phyloP scores from a whole-genome alignment of 495 filamentous ascomycete species.

The Filosporella fistucella region DNA sequence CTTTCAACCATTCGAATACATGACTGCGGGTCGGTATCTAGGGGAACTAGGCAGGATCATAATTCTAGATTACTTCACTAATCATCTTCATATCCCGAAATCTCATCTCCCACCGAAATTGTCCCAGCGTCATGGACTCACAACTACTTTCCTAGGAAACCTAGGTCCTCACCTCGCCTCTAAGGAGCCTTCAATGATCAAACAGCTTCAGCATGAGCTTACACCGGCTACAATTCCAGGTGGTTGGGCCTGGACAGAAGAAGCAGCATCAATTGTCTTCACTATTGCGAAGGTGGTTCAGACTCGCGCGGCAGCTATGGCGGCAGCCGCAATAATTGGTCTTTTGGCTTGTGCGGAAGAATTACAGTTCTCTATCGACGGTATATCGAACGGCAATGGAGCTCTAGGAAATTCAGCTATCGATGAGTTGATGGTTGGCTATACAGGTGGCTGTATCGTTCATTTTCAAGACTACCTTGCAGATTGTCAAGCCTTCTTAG shows the following conservation, averaged over 20 bases:
- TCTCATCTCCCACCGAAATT: slow-evolving; percentile 55
- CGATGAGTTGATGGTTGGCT: slow-evolving; percentile 69
- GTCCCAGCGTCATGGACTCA: slow-evolving; percentile 56
- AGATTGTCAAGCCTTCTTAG: slow-evolving; percentile 63
- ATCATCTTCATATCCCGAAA: slow-evolving; percentile 30
- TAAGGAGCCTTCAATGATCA: slow-evolving; percentile 40
- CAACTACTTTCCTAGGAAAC: slow-evolving; percentile 68
- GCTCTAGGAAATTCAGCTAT: neutral
- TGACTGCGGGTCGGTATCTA: slow-evolving; percentile 80
- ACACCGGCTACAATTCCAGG: slow-evolving; percentile 37
- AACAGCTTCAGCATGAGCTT: slow-evolving; percentile 48
- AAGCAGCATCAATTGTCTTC: slow-evolving; percentile 50
- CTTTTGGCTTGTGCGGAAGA: slow-evolving; percentile 64
- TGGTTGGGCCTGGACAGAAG: slow-evolving; percentile 54
- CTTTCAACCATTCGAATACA: slow-evolving; percentile 85
- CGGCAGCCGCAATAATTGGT: slow-evolving; percentile 66
- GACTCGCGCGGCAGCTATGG: slow-evolving; percentile 63
- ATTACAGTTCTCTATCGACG: slow-evolving; percentile 35
- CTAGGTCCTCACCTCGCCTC: slow-evolving; percentile 43
- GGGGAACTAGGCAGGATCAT: slow-evolving; percentile 77
- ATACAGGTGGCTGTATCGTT: slow-evolving; percentile 74
- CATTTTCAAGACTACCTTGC: slow-evolving; percentile 69
- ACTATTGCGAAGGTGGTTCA: slow-evolving; percentile 61
- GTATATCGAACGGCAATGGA: slow-evolving; percentile 2
- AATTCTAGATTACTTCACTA: slow-evolving; percentile 60